phyloP scores from a whole-genome alignment of 805 yeast species.

The Kuraishia borneana region DNA sequence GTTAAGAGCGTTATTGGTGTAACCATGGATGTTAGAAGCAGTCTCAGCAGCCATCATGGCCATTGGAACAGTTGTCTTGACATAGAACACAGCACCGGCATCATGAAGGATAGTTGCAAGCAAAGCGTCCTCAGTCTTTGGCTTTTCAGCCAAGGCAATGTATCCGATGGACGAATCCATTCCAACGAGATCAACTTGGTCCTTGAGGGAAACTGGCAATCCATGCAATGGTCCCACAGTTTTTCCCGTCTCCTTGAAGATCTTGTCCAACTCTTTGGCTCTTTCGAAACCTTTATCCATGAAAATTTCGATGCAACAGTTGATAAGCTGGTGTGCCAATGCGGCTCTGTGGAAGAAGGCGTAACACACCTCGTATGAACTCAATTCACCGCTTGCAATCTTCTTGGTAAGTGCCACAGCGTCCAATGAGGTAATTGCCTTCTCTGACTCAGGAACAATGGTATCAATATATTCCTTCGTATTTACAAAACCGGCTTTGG shows the following conservation, averaged over 20 bases:
- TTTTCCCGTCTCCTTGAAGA: constrained; percentile 20
- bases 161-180: constrained; percentile 28
- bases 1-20: constrained; percentile 25
- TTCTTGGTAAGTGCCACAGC: constrained; percentile 8
- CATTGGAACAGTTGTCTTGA: constrained; percentile 32
- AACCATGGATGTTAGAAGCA: constrained; percentile 22
- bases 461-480: constrained; percentile 11
- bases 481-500: constrained; percentile 23
- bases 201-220: constrained; percentile 33
- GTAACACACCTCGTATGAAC: constrained; percentile 8
- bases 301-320: constrained; percentile 14
- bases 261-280: constrained; percentile 27
- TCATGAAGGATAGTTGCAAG: constrained; percentile 20
- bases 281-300: constrained; percentile 13
- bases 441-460: constrained; percentile 13
- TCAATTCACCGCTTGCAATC: constrained; percentile 7
- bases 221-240: constrained; percentile 33
- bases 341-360: constrained; percentile 19
- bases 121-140: constrained; percentile 15
- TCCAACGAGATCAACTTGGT: constrained; percentile 28
- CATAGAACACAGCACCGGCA: constrained; percentile 30
- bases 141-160: constrained; percentile 14
- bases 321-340: constrained; percentile 14
- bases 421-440: constrained; percentile 10
- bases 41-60: constrained; percentile 31